These are phyloP conservation scores for Macrophomina phaseolina DNA, from an alignment of 2,329 filamentous ascomycete genomes.

Conservation along the genomic window DNA sequence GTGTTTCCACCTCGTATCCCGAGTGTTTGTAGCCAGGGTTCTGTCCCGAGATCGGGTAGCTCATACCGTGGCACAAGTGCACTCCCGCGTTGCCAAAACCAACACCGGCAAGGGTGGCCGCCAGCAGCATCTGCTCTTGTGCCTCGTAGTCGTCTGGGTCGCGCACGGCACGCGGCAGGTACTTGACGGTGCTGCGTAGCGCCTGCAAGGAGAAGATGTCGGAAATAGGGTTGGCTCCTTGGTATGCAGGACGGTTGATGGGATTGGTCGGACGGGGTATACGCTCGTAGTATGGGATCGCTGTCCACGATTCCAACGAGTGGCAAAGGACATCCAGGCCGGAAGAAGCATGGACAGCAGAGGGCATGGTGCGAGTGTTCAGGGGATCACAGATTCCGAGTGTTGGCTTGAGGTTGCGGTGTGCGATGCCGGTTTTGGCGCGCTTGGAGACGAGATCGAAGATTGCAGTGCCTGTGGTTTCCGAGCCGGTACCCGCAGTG, in stretches of 20 bases:
- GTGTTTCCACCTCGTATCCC: slow-evolving; percentile 77
- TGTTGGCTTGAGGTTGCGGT: slow-evolving; percentile 93
- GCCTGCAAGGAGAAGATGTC: slow-evolving; percentile 95
- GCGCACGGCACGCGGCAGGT: slow-evolving; percentile 83
- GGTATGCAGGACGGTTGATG: slow-evolving; percentile 89
- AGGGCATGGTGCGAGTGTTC: slow-evolving; percentile 95
- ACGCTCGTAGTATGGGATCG: slow-evolving; percentile 90
- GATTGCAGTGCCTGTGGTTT: slow-evolving; percentile 97
- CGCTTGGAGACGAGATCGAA: slow-evolving; percentile 90
- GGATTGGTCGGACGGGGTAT: slow-evolving; percentile 85
- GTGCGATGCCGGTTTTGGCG: slow-evolving; percentile 94
- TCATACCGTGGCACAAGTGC: slow-evolving; percentile 90
- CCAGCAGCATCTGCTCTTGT: slow-evolving; percentile 93
- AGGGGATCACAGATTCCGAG: slow-evolving; percentile 85
- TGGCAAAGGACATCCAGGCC: slow-evolving; percentile 96
- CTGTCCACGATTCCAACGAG: slow-evolving; percentile 94
- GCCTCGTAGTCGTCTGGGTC: slow-evolving; percentile 93
- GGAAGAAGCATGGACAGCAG: slow-evolving; percentile 88
- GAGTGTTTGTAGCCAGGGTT: slow-evolving; percentile 88
- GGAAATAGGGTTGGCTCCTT: slow-evolving; percentile 96
- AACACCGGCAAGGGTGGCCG: slow-evolving; percentile 90
- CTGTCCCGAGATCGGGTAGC: slow-evolving; percentile 94
- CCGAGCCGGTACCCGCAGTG: slow-evolving; percentile 85
- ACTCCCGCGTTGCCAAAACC: slow-evolving; percentile 98
- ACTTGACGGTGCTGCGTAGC: slow-evolving; percentile 83